Evolutionary conservation across 2,329 filamentous ascomycete species (phyloP).

Genomic region (Fusarium coicis): DNA sequence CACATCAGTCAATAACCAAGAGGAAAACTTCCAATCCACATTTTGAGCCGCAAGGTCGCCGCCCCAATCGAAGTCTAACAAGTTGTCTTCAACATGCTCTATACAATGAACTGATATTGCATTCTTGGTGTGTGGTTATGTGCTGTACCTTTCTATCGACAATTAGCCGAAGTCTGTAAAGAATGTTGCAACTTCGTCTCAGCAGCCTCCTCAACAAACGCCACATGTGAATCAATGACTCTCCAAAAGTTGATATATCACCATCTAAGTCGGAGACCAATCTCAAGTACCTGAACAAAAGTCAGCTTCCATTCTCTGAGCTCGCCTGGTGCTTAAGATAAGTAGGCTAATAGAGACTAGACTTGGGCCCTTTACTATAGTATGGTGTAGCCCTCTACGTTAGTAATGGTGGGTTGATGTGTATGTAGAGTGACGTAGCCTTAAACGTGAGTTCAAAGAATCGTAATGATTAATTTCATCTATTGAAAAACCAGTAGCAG

Average conservation of each 20-base stretch:
- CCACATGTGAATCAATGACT: not conserved
- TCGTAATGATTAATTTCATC: not conserved
- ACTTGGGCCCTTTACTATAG: too few species aligned
- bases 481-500: fast-evolving
- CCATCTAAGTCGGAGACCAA: too few species aligned
- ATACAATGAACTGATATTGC: fast-evolving
- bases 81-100: not conserved
- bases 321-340: too few species aligned
- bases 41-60: fast-evolving
- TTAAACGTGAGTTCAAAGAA: not conserved
- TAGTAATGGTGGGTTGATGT: too few species aligned
- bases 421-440: too few species aligned
- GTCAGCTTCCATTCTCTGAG: too few species aligned
- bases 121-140: not conserved
- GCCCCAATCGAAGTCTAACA: fast-evolving
- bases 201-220: not conserved
- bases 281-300: too few species aligned
- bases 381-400: too few species aligned
- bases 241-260: too few species aligned
- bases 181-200: not conserved
- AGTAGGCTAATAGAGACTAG: too few species aligned
- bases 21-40: fast-evolving
- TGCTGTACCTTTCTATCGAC: not conserved
- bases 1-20: fast-evolving
- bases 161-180: not conserved